These are phyloP conservation scores for Vigna unguiculata DNA, from an alignment of 306 rosid genomes.

Conservation along the genomic window DNA sequence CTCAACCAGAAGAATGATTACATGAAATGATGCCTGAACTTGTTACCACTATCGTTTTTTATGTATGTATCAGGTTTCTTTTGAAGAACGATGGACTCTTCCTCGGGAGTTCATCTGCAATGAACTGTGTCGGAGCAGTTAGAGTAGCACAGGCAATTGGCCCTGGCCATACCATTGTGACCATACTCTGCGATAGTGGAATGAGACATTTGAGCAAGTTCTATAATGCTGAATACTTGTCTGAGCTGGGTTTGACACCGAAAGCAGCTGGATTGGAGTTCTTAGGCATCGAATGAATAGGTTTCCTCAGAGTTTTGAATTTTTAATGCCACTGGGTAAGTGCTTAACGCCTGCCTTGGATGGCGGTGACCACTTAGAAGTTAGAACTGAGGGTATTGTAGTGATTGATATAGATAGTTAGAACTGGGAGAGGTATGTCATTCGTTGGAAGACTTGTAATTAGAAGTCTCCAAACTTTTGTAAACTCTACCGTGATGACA, in stretches of 20 bases:
- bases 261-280: conserved; percentile 75
- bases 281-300: conserved; percentile 59
- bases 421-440: too few relatives aligned
- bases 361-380: not conserved
- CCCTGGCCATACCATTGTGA: conserved; percentile 87
- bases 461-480: not conserved
- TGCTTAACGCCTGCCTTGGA: not conserved
- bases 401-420: not conserved
- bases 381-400: not conserved
- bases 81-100: conserved; percentile 88
- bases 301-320: conserved; percentile 3
- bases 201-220: conserved; percentile 97
- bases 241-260: conserved; percentile 74
- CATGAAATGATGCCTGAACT: conserved; percentile 17
- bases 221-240: conserved; percentile 66
- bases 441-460: not conserved
- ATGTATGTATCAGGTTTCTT: conserved; percentile 58
- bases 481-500: not conserved
- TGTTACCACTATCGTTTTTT: not conserved
- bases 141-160: conserved; percentile 77
- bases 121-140: conserved; percentile 97
- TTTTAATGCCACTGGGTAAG: conserved; percentile 16
- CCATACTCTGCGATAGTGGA: conserved; percentile 90
- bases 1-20: conserved; percentile 27
- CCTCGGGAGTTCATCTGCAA: conserved; percentile 89